These are phyloP conservation scores for Termitomyces sp. DNA, from an alignment of 768 basidiomycete species.

Conservation along the genomic window DNA sequence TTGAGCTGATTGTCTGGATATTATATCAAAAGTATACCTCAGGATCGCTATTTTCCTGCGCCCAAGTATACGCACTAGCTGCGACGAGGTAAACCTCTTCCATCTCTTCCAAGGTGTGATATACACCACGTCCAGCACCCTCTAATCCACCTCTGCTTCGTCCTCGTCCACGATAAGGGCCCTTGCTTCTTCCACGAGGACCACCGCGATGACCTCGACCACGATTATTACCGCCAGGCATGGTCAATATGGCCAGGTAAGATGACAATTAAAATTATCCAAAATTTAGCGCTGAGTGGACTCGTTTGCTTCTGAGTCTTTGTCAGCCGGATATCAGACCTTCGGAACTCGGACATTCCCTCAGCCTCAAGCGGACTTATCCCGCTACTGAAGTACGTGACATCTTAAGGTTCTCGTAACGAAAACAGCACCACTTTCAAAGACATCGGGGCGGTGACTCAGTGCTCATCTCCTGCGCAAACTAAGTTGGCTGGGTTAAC, in stretches of 20 bases:
- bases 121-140: constrained; percentile 16
- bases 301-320: background rate
- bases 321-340: background rate
- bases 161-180: constrained; percentile 22
- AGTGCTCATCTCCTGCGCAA: too few relatives aligned
- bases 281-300: background rate
- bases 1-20: constrained; percentile 10
- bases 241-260: background rate
- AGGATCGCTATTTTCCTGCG: background rate
- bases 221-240: constrained; percentile 1
- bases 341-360: background rate
- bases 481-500: too few relatives aligned
- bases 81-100: constrained; percentile 14
- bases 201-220: constrained; percentile 15
- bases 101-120: constrained; percentile 20
- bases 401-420: too few relatives aligned
- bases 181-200: constrained; percentile 12
- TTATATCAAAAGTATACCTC: constrained; percentile 9
- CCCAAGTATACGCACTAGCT: constrained; percentile 22
- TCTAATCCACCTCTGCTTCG: constrained; percentile 21
- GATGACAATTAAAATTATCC: background rate
- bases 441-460: too few relatives aligned
- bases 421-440: too few relatives aligned
- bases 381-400: too few relatives aligned
- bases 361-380: too few relatives aligned